These are phyloP conservation scores for Microthlaspi erraticum DNA, from an alignment of 345 rosid species.

Conservation along the genomic window DNA sequence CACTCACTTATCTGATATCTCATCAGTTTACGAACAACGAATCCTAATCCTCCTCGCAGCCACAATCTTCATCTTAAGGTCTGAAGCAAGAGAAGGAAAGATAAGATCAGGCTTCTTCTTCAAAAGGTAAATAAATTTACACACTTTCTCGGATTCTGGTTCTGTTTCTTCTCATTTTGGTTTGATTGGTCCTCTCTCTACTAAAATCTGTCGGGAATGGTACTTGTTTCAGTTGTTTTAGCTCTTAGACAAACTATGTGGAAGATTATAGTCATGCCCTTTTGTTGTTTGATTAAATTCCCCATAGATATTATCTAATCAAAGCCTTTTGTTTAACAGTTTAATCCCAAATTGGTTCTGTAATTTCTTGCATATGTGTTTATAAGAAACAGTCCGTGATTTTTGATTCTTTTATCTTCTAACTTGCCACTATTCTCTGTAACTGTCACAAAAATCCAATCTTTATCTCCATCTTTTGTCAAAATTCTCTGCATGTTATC, in stretches of 20 bases:
- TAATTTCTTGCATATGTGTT: too few relatives aligned
- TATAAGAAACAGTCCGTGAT: too few relatives aligned
- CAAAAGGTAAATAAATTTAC: neutral
- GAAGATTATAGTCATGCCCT: constrained; percentile 1
- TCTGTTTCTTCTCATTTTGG: neutral
- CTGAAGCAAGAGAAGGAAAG: neutral
- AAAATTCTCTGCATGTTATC: neutral
- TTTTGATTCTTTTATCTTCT: neutral
- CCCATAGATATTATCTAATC: neutral
- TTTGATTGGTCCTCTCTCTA: neutral
- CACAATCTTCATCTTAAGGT: constrained; percentile 30
- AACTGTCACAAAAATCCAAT: neutral
- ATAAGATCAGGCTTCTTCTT: constrained; percentile 15
- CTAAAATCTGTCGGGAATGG: neutral
- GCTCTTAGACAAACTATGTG: neutral
- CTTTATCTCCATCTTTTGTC: neutral
- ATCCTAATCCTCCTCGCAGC: constrained; percentile 16
- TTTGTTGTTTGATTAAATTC: constrained; percentile 36
- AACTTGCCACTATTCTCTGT: neutral
- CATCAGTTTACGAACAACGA: too few relatives aligned
- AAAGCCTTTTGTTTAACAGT: neutral
- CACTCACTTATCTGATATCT: constrained; percentile 19
- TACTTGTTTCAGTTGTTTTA: neutral
- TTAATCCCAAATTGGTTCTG: too few relatives aligned
- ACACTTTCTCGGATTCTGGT: constrained; percentile 9